A percentile compares a stretch with the other conserved stretches of the same genome.
Conservation (phyloP, 768 basidiomycete species). For the Paxillus involutus region DNA sequence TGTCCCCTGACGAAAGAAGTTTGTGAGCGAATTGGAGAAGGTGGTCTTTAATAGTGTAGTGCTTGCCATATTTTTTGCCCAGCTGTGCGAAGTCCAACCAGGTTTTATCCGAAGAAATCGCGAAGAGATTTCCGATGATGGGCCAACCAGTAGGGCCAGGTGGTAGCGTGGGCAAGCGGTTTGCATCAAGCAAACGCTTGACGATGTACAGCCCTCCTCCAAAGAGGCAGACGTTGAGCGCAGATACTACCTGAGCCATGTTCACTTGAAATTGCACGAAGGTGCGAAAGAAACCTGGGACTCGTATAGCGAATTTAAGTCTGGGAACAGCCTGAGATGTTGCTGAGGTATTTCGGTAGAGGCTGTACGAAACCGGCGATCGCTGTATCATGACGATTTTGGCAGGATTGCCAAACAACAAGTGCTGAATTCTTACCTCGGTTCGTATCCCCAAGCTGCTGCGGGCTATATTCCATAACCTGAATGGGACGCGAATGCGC, state of each 20-base stretch:
- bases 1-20: conserved; percentile 22
- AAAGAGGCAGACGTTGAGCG: conserved; percentile 15
- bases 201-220: conserved; percentile 11
- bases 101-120: conserved; percentile 49
- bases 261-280: not conserved
- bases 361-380: no score
- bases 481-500: no score
- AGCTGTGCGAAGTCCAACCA: conserved; percentile 55
- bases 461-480: no score
- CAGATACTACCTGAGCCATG: not conserved
- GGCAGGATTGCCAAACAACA: no score
- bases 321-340: no score
- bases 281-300: no score
- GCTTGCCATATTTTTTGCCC: conserved; percentile 51
- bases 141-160: conserved; percentile 31
- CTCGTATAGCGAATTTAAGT: no score
- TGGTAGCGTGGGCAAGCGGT: conserved; percentile 6
- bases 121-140: conserved; percentile 52
- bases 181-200: conserved; percentile 1
- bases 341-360: no score
- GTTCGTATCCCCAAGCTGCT: no score
- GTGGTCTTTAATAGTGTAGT: not conserved
- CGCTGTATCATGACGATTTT: no score
- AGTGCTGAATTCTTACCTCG: no score
- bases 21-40: not conserved